A percentile compares a stretch with the other conserved stretches of the same genome.
These are phyloP conservation scores for Petasospora fabianii DNA, from an alignment of 1,139 yeast species.

Conservation along the genomic window DNA sequence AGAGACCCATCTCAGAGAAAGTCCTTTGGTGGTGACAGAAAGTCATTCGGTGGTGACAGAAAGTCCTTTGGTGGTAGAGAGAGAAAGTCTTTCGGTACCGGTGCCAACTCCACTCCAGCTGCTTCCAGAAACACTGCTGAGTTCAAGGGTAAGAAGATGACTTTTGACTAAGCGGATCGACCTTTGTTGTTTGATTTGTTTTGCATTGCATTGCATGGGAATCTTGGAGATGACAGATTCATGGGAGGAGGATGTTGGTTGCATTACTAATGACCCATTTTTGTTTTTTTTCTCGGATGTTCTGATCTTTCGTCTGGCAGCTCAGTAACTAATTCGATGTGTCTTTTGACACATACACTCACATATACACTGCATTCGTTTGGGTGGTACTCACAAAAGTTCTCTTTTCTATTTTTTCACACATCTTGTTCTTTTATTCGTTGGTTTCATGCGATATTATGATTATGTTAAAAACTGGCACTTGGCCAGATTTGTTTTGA, in stretches of 20 bases:
- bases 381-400: slow-evolving; percentile 1
- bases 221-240: no score
- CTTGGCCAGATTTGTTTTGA: no score
- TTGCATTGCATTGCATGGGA: no score
- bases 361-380: neutral
- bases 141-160: slow-evolving; percentile 74
- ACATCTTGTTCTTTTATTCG: slow-evolving; percentile 1
- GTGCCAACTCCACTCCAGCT: slow-evolving; percentile 42
- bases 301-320: neutral
- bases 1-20: slow-evolving; percentile 44
- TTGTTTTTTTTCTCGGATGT: neutral
- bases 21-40: slow-evolving; percentile 40
- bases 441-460: neutral
- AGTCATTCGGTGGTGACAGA: slow-evolving; percentile 44
- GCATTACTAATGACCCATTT: slow-evolving; percentile 1
- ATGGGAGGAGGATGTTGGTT: neutral
- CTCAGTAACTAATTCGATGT: slow-evolving; percentile 1
- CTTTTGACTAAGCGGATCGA: slow-evolving; percentile 54
- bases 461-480: neutral
- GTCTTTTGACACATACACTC: no score
- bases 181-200: neutral
- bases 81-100: slow-evolving; percentile 47
- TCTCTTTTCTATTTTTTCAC: slow-evolving; percentile 1
- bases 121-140: slow-evolving; percentile 43
- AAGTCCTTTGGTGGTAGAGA: slow-evolving; percentile 45